phyloP scores from a whole-genome alignment of 208 protist species.

The Leptomonas pyrrhocoris region DNA sequence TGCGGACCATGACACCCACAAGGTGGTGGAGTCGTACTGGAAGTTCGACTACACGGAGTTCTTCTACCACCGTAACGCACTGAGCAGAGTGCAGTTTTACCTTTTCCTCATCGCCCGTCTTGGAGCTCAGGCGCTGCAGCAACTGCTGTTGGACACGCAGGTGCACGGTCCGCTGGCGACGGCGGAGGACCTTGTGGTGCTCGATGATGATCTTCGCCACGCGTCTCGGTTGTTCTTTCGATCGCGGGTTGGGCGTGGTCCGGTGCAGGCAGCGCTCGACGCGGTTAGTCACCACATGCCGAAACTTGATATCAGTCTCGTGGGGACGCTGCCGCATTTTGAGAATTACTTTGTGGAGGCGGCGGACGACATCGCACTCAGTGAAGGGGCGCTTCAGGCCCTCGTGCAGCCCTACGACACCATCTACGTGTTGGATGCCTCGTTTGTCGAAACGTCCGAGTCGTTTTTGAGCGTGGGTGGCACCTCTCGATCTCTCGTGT shows the following conservation, averaged over 20 bases:
- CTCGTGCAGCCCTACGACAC: constrained; percentile 36
- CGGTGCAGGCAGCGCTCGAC: constrained; percentile 65
- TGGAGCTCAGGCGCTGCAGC: constrained; percentile 47
- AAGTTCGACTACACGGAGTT: constrained; percentile 83
- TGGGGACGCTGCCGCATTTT: constrained; percentile 76
- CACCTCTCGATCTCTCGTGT: constrained; percentile 46
- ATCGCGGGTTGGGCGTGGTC: constrained; percentile 24
- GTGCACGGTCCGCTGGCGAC: constrained; percentile 6
- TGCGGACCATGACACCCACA: constrained; percentile 53
- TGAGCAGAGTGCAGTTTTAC: constrained; percentile 58
- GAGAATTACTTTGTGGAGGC: constrained; percentile 55
- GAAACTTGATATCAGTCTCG: constrained; percentile 75
- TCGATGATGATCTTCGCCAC: constrained; percentile 61
- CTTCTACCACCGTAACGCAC: constrained; percentile 77
- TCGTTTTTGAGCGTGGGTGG: constrained; percentile 60
- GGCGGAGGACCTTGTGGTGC: constrained; percentile 60
- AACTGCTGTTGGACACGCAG: constrained; percentile 50
- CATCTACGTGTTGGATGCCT: constrained; percentile 83
- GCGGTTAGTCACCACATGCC: constrained; percentile 67
- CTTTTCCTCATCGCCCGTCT: constrained; percentile 57
- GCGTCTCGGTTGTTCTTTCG: constrained; percentile 52
- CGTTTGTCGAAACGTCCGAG: constrained; percentile 84
- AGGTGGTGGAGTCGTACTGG: constrained; percentile 82
- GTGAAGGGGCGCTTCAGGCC: constrained; percentile 40
- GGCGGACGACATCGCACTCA: constrained; percentile 60